Evolutionary conservation across 2,329 filamentous ascomycete species (phyloP).

Genomic region (Xylariaceae sp.): DNA sequence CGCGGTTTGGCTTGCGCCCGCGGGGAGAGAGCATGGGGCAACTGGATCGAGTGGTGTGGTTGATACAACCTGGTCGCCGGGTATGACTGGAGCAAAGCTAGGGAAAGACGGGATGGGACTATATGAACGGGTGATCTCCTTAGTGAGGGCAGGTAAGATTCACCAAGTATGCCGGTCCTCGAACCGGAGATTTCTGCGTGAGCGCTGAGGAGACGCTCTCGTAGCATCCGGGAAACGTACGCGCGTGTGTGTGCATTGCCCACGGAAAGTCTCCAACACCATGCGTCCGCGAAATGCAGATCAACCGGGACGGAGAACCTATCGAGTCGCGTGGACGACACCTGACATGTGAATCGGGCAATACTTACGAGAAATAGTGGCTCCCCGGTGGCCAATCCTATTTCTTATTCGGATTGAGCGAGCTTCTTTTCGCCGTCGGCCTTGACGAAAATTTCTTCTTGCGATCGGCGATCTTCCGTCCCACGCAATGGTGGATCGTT

Average conservation of each 20-base stretch:
- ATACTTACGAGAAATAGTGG: slow-evolving; percentile 2
- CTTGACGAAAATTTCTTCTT: no score
- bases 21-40: no score
- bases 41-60: neutral
- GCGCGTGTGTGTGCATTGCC: neutral
- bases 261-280: slow-evolving; percentile 9
- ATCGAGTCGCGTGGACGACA: slow-evolving; percentile 12
- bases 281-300: slow-evolving; percentile 27
- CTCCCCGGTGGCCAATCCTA: slow-evolving; percentile 1
- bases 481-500: no score
- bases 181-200: slow-evolving; percentile 1
- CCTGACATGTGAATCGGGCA: slow-evolving; percentile 24
- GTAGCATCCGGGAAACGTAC: slow-evolving; percentile 3
- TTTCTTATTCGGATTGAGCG: no score
- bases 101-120: neutral
- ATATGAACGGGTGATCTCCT: slow-evolving; percentile 3
- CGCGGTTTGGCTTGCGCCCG: no score
- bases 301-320: slow-evolving; percentile 20
- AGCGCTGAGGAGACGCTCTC: neutral
- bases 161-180: neutral
- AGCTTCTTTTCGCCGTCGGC: no score
- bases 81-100: slow-evolving; percentile 8
- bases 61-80: slow-evolving; percentile 24
- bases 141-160: slow-evolving; percentile 3
- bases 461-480: no score